A percentile compares a stretch with the other conserved stretches of the same genome.
Evolutionary conservation across 2,329 filamentous ascomycete genomes (phyloP).

Genomic region (Xylaria sp.): DNA sequence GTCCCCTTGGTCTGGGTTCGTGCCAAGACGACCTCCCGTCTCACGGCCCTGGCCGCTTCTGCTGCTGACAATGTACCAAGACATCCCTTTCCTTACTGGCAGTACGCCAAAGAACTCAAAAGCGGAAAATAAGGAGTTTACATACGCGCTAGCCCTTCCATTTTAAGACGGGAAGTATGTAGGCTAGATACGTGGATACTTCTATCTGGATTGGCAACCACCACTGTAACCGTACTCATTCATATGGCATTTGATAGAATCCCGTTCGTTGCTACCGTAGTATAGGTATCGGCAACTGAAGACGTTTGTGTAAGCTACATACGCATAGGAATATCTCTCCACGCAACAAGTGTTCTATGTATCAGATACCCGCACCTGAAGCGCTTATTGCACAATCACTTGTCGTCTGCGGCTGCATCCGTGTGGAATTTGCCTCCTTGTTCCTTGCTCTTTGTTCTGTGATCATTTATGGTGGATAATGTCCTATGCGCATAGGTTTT

Average conservation of each 20-base stretch:
- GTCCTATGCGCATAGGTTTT: conserved; percentile 6
- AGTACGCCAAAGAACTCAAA: conserved; percentile 33
- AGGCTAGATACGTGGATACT: conserved; percentile 16
- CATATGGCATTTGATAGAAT: conserved; percentile 3
- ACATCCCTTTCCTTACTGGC: conserved; percentile 32
- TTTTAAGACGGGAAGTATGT: conserved; percentile 22
- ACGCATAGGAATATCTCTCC: background rate
- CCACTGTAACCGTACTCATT: background rate
- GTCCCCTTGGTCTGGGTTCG: conserved; percentile 48
- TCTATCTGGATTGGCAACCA: conserved; percentile 9
- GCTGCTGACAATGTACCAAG: background rate
- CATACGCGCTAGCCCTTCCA: conserved; percentile 41
- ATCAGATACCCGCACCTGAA: background rate
- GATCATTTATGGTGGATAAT: background rate
- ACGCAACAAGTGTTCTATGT: background rate
- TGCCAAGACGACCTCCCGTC: conserved; percentile 47
- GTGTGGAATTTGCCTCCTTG: background rate
- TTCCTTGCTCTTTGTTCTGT: background rate
- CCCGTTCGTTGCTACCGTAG: background rate
- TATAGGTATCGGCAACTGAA: background rate
- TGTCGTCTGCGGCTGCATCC: background rate
- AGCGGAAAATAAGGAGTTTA: conserved; percentile 42
- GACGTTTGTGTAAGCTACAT: background rate
- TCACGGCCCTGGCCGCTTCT: conserved; percentile 31
- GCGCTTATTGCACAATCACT: background rate